Conservation (phyloP, 164 flowering plant genomes). For the Platanus orientalis region DNA sequence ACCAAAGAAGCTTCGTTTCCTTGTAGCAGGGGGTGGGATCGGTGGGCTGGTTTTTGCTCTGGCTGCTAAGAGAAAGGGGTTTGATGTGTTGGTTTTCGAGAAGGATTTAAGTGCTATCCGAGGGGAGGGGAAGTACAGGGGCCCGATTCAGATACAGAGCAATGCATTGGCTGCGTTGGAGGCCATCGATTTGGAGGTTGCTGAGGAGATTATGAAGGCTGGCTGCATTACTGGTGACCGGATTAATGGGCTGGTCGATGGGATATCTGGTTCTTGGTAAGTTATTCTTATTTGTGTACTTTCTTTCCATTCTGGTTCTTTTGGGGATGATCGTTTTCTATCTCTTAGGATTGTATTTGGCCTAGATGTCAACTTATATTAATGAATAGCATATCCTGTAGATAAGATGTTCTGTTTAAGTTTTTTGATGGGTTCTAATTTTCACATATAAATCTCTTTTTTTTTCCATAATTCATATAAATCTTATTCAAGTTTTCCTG, state of each 20-base stretch:
- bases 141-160: conserved; percentile 97
- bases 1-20: conserved; percentile 45
- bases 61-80: conserved; percentile 84
- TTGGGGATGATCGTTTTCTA: background rate
- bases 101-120: conserved; percentile 87
- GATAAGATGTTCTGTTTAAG: no score
- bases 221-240: conserved; percentile 93
- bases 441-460: no score
- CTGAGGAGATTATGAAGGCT: conserved; percentile 78
- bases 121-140: conserved; percentile 96
- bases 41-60: conserved; percentile 90
- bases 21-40: conserved; percentile 97
- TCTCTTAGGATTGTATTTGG: background rate
- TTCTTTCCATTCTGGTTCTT: background rate
- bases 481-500: no score
- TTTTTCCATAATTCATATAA: no score
- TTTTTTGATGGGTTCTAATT: no score
- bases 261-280: conserved; percentile 88
- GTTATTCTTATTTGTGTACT: conserved; percentile 7
- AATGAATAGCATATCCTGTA: no score
- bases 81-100: conserved; percentile 94
- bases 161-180: conserved; percentile 95
- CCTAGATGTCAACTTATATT: no score
- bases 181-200: conserved; percentile 87
- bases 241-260: conserved; percentile 95